A percentile compares a stretch with the other conserved stretches of the same genome.
These are phyloP conservation scores for Tripterygium wilfordii DNA, from an alignment of 177 flowering plant species.

Conservation along the genomic window DNA sequence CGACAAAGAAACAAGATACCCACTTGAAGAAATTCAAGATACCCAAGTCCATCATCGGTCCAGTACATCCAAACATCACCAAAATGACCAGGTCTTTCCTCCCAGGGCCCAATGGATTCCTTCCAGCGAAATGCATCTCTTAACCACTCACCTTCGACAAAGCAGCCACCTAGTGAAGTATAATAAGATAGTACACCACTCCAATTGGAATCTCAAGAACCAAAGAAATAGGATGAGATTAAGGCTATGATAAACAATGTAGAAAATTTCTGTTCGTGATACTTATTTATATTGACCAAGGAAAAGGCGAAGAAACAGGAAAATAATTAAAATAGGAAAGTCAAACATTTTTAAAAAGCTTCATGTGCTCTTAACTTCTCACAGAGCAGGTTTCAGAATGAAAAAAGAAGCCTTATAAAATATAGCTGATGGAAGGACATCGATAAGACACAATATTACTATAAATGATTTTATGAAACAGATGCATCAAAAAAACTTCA, in stretches of 20 bases:
- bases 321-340: too few species aligned
- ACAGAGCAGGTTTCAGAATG: too few species aligned
- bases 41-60: slow-evolving; percentile 98
- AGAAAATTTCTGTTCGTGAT: too few species aligned
- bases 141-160: slow-evolving; percentile 90
- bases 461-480: too few species aligned
- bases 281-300: too few species aligned
- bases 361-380: too few species aligned
- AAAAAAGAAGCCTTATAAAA: too few species aligned
- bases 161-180: slow-evolving; percentile 71
- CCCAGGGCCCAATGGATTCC: slow-evolving; percentile 91
- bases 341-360: too few species aligned
- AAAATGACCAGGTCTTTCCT: slow-evolving; percentile 92
- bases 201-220: background rate
- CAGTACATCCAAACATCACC: slow-evolving; percentile 97
- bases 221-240: background rate
- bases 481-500: background rate
- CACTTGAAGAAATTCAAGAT: slow-evolving; percentile 89
- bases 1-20: slow-evolving; percentile 3
- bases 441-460: too few species aligned
- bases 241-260: too few species aligned
- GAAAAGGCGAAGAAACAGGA: too few species aligned
- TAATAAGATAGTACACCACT: background rate
- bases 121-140: slow-evolving; percentile 96
- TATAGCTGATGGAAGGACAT: too few species aligned